A percentile compares a stretch with the other conserved stretches of the same genome.
Conservation (phyloP, 495 filamentous ascomycete genomes). For the Neurospora intermedia region DNA sequence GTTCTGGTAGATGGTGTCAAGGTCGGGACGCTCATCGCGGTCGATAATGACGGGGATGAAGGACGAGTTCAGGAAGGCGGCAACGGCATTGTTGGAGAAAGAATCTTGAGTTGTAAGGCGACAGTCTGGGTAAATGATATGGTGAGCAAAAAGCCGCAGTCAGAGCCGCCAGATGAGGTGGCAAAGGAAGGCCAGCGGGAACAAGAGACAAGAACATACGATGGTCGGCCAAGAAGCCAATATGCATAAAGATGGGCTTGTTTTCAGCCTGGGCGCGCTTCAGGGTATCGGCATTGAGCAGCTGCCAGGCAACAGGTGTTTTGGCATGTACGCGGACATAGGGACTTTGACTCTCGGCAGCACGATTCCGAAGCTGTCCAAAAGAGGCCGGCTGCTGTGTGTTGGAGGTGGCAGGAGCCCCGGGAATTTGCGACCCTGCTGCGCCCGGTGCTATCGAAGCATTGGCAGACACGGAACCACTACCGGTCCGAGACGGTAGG, state of each 20-base stretch:
- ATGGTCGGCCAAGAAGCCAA: constrained; percentile 93
- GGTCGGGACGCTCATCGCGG: constrained; percentile 87
- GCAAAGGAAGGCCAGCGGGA: neutral
- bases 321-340: constrained; percentile 74
- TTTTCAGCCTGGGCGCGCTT: constrained; percentile 67
- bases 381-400: neutral
- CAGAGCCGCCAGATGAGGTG: neutral
- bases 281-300: constrained; percentile 70
- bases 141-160: neutral
- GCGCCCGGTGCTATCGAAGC: neutral
- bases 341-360: constrained; percentile 64
- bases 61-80: constrained; percentile 68
- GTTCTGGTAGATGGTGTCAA: constrained; percentile 97
- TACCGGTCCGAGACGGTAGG: neutral
- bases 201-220: constrained; percentile 42
- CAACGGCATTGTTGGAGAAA: constrained; percentile 73
- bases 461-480: neutral
- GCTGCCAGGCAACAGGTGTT: constrained; percentile 90
- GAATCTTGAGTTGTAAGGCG: constrained; percentile 93
- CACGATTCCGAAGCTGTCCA: constrained; percentile 51
- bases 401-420: neutral
- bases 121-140: constrained; percentile 47
- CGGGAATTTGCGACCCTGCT: neutral
- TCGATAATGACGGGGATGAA: constrained; percentile 94
- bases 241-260: constrained; percentile 83